These are phyloP conservation scores for Cryptococcus floricola DNA, from an alignment of 1,284 basidiomycete genomes.

Conservation along the genomic window DNA sequence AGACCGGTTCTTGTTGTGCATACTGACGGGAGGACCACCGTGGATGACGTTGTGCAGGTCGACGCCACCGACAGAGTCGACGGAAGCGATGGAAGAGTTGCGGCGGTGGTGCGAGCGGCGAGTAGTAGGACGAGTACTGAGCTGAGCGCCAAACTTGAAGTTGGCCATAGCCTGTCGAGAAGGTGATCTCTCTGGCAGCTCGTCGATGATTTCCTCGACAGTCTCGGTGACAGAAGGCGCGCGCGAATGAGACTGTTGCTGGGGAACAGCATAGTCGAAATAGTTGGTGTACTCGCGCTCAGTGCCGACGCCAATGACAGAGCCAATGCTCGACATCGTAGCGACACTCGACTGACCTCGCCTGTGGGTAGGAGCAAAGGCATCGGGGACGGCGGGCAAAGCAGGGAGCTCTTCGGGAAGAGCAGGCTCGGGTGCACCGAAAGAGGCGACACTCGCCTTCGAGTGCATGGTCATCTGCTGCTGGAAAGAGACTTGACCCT, in stretches of 20 bases:
- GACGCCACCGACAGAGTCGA: conserved; percentile 46
- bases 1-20: conserved; percentile 58
- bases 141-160: not conserved
- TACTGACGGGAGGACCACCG: conserved; percentile 59
- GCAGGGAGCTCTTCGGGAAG: not conserved
- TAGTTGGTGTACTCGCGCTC: conserved; percentile 70
- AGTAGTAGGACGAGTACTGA: conserved; percentile 9
- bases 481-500: conserved; percentile 39
- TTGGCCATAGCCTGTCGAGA: conserved; percentile 6
- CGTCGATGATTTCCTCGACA: conserved; percentile 6
- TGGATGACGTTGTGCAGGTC: conserved; percentile 10
- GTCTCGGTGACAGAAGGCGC: conserved; percentile 5
- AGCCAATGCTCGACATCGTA: conserved; percentile 74
- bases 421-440: conserved; percentile 13
- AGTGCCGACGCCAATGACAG: conserved; percentile 60
- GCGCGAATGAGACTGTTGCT: conserved; percentile 4
- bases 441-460: conserved; percentile 9
- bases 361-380: conserved; percentile 42
- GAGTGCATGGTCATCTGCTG: conserved; percentile 19
- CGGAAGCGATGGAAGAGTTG: conserved; percentile 55
- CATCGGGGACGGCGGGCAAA: not conserved
- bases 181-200: not conserved
- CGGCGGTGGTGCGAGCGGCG: conserved; percentile 26
- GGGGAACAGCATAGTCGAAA: conserved; percentile 49
- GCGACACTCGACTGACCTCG: conserved; percentile 68